phyloP scores from a whole-genome alignment of 352 stramenopile genomes.

The Phytophthora syringae region DNA sequence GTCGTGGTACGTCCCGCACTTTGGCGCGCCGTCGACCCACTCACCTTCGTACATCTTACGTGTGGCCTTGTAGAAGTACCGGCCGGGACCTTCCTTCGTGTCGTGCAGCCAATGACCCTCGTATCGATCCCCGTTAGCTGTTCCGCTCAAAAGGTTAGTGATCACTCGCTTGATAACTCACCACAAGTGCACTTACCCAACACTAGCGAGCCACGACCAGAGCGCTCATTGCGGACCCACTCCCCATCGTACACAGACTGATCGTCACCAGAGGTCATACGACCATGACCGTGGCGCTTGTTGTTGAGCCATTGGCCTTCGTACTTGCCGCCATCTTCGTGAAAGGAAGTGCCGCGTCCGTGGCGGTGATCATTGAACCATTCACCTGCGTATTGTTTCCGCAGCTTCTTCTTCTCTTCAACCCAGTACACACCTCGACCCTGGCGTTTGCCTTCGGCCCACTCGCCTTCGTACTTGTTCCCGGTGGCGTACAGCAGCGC shows the following conservation, averaged over 20 bases:
- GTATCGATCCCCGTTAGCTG: constrained; percentile 87
- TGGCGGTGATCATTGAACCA: constrained; percentile 78
- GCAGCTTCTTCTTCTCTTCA: constrained; percentile 64
- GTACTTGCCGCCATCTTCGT: constrained; percentile 83
- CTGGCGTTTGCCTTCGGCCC: constrained; percentile 79
- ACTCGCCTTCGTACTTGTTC: constrained; percentile 92
- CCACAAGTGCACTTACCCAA: constrained; percentile 49
- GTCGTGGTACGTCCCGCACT: constrained; percentile 79
- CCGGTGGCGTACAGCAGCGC: constrained; percentile 90
- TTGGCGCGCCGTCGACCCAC: constrained; percentile 80
- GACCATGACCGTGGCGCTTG: constrained; percentile 75
- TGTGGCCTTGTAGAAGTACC: constrained; percentile 86
- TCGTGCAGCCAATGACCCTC: constrained; percentile 89
- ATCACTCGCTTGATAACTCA: not conserved
- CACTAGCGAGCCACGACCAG: constrained; percentile 66
- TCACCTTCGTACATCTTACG: constrained; percentile 90
- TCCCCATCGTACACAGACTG: constrained; percentile 89
- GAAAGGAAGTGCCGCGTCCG: constrained; percentile 84
- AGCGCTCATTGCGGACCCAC: constrained; percentile 79
- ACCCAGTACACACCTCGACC: constrained; percentile 87
- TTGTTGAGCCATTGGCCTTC: constrained; percentile 83
- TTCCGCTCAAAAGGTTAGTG: not conserved
- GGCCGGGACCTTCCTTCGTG: constrained; percentile 88
- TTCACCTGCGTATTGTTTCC: constrained; percentile 88
- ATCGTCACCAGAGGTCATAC: constrained; percentile 71